Conservation (phyloP, 176 grass and related monocot genomes). For the Zea luxurians region DNA sequence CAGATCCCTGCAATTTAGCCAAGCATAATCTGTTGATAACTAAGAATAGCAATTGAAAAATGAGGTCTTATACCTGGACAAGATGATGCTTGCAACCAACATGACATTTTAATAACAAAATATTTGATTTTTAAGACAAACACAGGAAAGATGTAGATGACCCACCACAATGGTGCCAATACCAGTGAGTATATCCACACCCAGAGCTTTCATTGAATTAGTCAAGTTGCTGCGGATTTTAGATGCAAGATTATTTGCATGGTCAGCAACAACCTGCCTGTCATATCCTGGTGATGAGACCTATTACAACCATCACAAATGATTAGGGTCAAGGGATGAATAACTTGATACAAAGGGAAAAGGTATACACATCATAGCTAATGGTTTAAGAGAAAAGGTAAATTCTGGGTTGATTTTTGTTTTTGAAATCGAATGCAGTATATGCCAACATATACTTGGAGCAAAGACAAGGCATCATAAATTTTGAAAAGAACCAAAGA, state of each 20-base stretch:
- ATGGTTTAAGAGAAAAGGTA: conserved; percentile 3
- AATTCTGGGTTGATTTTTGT: background rate
- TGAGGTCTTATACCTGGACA: background rate
- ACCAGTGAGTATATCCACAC: conserved; percentile 84
- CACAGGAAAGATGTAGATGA: conserved; percentile 16
- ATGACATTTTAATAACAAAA: background rate
- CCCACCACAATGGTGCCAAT: conserved; percentile 77
- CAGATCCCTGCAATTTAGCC: background rate
- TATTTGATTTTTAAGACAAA: conserved; percentile 11
- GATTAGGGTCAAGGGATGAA: background rate
- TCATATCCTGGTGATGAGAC: conserved; percentile 85
- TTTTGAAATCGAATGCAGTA: conserved; percentile 7
- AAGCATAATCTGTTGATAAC: background rate
- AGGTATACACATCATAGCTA: background rate
- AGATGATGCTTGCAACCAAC: conserved; percentile 12
- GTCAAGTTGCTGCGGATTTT: conserved; percentile 94
- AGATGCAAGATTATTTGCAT: conserved; percentile 89
- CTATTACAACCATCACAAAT: conserved; percentile 39
- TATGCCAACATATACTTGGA: background rate
- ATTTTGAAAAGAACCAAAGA: background rate
- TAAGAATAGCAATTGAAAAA: background rate
- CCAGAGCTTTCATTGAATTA: conserved; percentile 87
- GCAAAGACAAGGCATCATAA: background rate
- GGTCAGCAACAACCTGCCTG: conserved; percentile 80
- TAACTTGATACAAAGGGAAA: conserved; percentile 3